phyloP scores from a whole-genome alignment of 257 asterid genomes.

The Fraxinus excelsior region DNA sequence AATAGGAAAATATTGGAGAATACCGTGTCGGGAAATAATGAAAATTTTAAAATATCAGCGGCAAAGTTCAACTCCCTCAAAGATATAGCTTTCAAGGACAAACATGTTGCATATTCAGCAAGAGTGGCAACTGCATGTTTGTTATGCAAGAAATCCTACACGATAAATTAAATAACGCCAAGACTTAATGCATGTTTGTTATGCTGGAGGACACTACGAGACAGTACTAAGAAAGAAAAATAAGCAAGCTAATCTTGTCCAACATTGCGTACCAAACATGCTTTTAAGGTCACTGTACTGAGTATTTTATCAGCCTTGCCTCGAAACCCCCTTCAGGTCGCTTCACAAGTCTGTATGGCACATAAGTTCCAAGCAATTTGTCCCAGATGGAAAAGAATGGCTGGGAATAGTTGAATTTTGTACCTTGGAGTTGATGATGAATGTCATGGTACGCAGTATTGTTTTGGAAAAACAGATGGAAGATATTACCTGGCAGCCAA shows the following conservation, averaged over 20 bases:
- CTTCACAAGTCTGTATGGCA: conserved; percentile 61
- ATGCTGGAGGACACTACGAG: background rate
- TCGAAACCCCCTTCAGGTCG: conserved; percentile 82
- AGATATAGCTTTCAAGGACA: conserved; percentile 35
- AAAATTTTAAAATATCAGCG: conserved; percentile 22
- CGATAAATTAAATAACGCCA: conserved; percentile 9
- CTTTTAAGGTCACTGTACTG: conserved; percentile 16
- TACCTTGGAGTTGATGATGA: conserved; percentile 89
- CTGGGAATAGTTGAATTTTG: conserved; percentile 81
- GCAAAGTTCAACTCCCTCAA: conserved; percentile 31
- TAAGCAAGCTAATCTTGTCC: background rate
- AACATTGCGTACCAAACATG: background rate
- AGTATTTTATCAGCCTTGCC: conserved; percentile 69
- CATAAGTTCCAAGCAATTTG: conserved; percentile 77
- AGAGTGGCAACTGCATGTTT: conserved; percentile 24
- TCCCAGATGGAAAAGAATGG: conserved; percentile 92
- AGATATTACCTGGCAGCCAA: conserved; percentile 82
- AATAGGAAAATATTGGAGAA: conserved; percentile 21
- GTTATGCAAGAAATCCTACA: conserved; percentile 15
- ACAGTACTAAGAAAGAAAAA: background rate
- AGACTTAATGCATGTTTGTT: background rate
- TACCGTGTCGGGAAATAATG: conserved; percentile 25
- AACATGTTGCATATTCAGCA: conserved; percentile 17
- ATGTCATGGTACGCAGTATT: conserved; percentile 85
- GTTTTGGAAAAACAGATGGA: conserved; percentile 73